These are phyloP conservation scores for Paramecium caudatum DNA, from an alignment of 73 alveolate genomes.

Conservation along the genomic window DNA sequence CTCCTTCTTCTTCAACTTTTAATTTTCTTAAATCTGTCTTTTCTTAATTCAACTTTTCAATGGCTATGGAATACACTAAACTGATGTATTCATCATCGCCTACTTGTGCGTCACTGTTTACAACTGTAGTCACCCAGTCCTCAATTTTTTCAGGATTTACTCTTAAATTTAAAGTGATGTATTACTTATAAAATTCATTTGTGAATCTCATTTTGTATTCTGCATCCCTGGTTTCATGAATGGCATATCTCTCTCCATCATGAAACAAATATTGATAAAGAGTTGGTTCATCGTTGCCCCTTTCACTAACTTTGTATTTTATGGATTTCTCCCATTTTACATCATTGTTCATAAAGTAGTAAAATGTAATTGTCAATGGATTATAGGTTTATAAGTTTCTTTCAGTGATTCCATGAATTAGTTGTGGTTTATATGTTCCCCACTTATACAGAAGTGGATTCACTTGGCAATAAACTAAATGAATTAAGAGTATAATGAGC, in stretches of 20 bases:
- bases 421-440: constrained; percentile 66
- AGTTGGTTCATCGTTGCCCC: constrained; percentile 23
- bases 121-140: constrained; percentile 55
- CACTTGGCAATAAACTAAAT: too few relatives aligned
- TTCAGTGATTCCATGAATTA: constrained; percentile 57
- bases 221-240: constrained; percentile 53
- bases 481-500: too few relatives aligned
- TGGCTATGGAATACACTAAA: constrained; percentile 51
- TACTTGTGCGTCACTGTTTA: neutral
- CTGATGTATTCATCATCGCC: constrained; percentile 54
- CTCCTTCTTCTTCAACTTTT: constrained; percentile 55
- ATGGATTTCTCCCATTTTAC: constrained; percentile 59
- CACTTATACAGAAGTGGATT: constrained; percentile 45
- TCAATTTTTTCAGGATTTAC: constrained; percentile 60
- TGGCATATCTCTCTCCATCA: constrained; percentile 69
- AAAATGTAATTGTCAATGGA: constrained; percentile 33
- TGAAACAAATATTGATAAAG: constrained; percentile 22
- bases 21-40: constrained; percentile 13
- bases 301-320: constrained; percentile 47
- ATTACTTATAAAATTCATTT: constrained; percentile 59
- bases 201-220: constrained; percentile 62
- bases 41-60: constrained; percentile 43
- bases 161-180: neutral
- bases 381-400: constrained; percentile 42
- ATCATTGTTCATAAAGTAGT: constrained; percentile 44